Conservation (phyloP, 148 eudicot species). For the Camellia sinensis region DNA sequence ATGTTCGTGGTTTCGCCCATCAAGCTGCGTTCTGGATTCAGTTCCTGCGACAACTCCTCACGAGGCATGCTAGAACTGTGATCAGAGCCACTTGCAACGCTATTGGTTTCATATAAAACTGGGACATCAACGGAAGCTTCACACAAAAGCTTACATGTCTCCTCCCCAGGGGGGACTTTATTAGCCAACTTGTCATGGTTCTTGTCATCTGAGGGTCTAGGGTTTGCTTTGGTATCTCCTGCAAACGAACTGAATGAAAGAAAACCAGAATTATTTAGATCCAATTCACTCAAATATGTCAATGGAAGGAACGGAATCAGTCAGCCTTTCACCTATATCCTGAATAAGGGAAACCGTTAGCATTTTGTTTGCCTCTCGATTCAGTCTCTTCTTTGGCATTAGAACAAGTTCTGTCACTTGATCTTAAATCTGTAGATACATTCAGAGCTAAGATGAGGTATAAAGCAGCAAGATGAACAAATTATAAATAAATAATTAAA, state of each 20-base stretch:
- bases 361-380: conserved; percentile 14
- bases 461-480: conserved; percentile 1
- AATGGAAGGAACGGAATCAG: neutral
- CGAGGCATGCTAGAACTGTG: neutral
- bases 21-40: conserved; percentile 8
- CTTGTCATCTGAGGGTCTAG: neutral
- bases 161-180: conserved; percentile 8
- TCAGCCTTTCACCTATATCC: conserved; percentile 22
- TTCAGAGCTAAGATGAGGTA: neutral
- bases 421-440: conserved; percentile 22
- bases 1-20: neutral
- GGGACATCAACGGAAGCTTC: conserved; percentile 39
- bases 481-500: neutral
- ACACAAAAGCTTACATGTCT: conserved; percentile 25
- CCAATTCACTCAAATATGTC: neutral
- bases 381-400: conserved; percentile 15
- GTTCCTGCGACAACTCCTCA: conserved; percentile 12
- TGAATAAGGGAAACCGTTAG: conserved; percentile 24
- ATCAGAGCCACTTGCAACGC: conserved; percentile 17
- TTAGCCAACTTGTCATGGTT: conserved; percentile 10
- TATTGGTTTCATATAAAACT: conserved; percentile 17
- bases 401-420: conserved; percentile 14
- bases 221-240: conserved; percentile 10
- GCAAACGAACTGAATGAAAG: conserved; percentile 9
- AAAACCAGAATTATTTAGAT: neutral